A percentile compares a stretch with the other conserved stretches of the same genome.
These are phyloP conservation scores for Patellaria atrata DNA, from an alignment of 495 filamentous ascomycete genomes.

Conservation along the genomic window DNA sequence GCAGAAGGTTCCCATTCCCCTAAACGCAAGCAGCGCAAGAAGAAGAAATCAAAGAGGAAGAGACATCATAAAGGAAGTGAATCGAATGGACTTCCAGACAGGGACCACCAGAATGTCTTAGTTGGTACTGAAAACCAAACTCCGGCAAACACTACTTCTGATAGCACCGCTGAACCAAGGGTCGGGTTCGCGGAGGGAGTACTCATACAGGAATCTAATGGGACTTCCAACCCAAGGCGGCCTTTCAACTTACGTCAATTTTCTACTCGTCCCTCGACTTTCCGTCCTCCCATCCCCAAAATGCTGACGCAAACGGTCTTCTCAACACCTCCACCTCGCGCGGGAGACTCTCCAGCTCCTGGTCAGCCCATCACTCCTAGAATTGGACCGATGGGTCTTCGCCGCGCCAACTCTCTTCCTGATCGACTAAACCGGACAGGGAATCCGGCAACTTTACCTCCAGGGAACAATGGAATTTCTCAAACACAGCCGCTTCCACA, in stretches of 20 bases:
- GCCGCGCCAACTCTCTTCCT: conserved; percentile 68
- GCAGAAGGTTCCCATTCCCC: conserved; percentile 15
- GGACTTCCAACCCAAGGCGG: conserved; percentile 24
- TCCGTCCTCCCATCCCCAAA: conserved; percentile 42
- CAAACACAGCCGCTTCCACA: conserved; percentile 23
- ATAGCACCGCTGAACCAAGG: no score
- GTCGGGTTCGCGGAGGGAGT: conserved; percentile 27
- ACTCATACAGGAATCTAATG: conserved; percentile 6
- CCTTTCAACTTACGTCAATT: conserved; percentile 34
- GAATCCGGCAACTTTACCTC: conserved; percentile 23
- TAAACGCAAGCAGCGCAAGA: conserved; percentile 14
- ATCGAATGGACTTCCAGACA: conserved; percentile 16
- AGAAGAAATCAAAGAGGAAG: conserved; percentile 15
- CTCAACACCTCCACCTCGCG: conserved; percentile 21
- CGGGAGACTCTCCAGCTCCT: conserved; percentile 6
- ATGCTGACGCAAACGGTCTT: conserved; percentile 55
- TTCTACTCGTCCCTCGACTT: conserved; percentile 32
- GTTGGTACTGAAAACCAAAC: not conserved
- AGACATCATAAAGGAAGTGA: not conserved
- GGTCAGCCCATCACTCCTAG: conserved; percentile 9
- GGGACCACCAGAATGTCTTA: conserved; percentile 22
- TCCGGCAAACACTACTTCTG: no score
- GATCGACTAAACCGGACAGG: conserved; percentile 42
- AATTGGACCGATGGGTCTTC: conserved; percentile 42
- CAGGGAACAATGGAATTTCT: no score